phyloP scores from a whole-genome alignment of 495 filamentous ascomycete species.

The Bacidia rubella region DNA sequence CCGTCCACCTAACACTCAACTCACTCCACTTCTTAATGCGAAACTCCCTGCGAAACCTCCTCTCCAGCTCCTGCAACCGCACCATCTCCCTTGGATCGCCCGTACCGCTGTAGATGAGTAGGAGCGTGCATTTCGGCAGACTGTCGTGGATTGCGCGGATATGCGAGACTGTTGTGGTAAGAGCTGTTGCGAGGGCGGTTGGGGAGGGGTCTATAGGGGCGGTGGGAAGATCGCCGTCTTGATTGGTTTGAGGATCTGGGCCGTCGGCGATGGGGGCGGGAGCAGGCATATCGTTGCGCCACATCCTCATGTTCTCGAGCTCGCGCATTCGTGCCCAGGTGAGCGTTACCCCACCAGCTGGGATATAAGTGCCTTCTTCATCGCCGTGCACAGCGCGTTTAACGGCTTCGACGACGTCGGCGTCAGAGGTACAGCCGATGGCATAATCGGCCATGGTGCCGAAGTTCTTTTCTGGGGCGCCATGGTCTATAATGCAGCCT shows the following conservation, averaged over 20 bases:
- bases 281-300: slow-evolving; percentile 50
- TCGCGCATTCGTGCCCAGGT: slow-evolving; percentile 80
- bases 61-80: slow-evolving; percentile 59
- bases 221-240: slow-evolving; percentile 9
- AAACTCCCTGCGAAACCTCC: slow-evolving; percentile 63
- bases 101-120: slow-evolving; percentile 79
- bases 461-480: slow-evolving; percentile 58
- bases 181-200: slow-evolving; percentile 27
- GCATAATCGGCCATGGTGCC: slow-evolving; percentile 56
- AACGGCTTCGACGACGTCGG: slow-evolving; percentile 58
- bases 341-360: slow-evolving; percentile 66
- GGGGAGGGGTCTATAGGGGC: slow-evolving; percentile 9
- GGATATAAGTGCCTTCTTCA: slow-evolving; percentile 44
- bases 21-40: slow-evolving; percentile 74
- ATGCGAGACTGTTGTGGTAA: slow-evolving; percentile 37
- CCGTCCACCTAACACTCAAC: slow-evolving; percentile 80
- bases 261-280: slow-evolving; percentile 8
- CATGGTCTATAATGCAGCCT: slow-evolving; percentile 82
- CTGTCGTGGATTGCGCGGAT: slow-evolving; percentile 59
- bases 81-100: slow-evolving; percentile 74
- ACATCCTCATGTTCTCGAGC: slow-evolving; percentile 67
- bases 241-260: slow-evolving; percentile 19
- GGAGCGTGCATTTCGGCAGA: slow-evolving; percentile 69
- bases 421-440: slow-evolving; percentile 63
- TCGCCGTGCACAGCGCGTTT: slow-evolving; percentile 57